Base-by-base conservation (phyloP, 768 basidiomycete genomes). In the Polyporus arcularius region DNA sequence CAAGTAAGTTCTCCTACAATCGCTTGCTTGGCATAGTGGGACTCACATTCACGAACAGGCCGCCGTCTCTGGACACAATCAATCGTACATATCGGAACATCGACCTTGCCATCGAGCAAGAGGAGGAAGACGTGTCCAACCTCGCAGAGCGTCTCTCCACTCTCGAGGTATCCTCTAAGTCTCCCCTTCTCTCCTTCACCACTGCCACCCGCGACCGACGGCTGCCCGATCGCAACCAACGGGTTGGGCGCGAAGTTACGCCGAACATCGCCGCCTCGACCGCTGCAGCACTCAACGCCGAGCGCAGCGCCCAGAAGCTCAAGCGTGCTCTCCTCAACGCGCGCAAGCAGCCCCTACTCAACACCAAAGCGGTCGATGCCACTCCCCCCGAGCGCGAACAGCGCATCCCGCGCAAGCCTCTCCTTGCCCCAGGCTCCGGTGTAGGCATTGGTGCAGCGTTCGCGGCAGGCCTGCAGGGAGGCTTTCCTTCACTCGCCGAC, bases 41-140 rank as follows among this genome's bases (percentile, higher is more conserved):
- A 18, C 18, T 46, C 16, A 40, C 14, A 9, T 30, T 28, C 2
- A 45, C 49, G 21, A 32, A 26, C 68, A 96, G 94, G 64, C 82
- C 92, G 5, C 94, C 94, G 1, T 86, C 92, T 7, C 75, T 97
- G 53, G 95, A 96, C 67, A 88, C 90, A 1, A 84, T 96, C 70
- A 87, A 89, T 65, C 84, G 92, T 35, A 90, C 92, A 0, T 89
- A 91, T 67, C 85, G 89, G 43, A 95, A 96, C 71, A 92, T 97
- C 66, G 89, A 93, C 56, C 70, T 85, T 18, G 85, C 86, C 0
- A 80, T 92, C 61, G 78, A 79, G 41, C 85, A 88, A 64, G 86
- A 89, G 71, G 75, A 78, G 1, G 75, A 76, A 31, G 83, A 87
- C 9, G 72, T 92, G 30, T 73, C 79, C 3, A 69, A 72, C 2